Base-by-base conservation (phyloP, 345 rosid species). In the Theobroma cacao region DNA sequence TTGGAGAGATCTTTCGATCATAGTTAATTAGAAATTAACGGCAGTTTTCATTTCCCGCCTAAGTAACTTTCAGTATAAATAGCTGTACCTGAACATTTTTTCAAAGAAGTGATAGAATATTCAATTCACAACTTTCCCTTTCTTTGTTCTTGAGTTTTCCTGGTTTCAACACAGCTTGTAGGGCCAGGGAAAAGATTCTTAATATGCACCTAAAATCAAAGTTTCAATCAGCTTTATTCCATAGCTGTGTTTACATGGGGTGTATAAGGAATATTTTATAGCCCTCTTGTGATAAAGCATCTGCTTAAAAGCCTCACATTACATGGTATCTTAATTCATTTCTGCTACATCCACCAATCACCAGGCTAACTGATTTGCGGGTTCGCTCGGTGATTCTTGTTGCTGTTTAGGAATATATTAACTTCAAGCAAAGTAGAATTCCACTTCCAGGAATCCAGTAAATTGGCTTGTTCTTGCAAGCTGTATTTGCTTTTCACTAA, bases 341-440 rank as follows among this genome's bases (percentile, higher is more conserved):
- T 26, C 73, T 26, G 12, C 36, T 45, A 17, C 56, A 26, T 15
- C 17, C 74, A 28, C 24, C 74, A 15, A 43, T 48, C 17, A 18
- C 26, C 58, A 30, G 1, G 45, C 45, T 3, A 7, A 40, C 45
- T 40, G 7, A 40, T 3, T 40, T 40, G 45, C 45, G 1, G 5
- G 12, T 48, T 15, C 56, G 24, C 40, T 67, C 5, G 3, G 20
- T 41, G 34, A 41, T 69, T 47, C 56, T 71, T 72, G 63, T 55
- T 53, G 63, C 75, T 72, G 63, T 55, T 72, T 33, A 0, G 47
- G 75, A 52, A 72, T 53, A n/a, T 53, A 72, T 7, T 34, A 12
- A 33, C 63, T 52, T 72, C n/a, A 72, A 72, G 63, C 62, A 72
- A 72, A 36, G 45, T 72, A n/a, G 5, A 53, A 52, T 72, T 48